Conservation (phyloP, 2,329 filamentous ascomycete species). For the Verticillium tricorpus region DNA sequence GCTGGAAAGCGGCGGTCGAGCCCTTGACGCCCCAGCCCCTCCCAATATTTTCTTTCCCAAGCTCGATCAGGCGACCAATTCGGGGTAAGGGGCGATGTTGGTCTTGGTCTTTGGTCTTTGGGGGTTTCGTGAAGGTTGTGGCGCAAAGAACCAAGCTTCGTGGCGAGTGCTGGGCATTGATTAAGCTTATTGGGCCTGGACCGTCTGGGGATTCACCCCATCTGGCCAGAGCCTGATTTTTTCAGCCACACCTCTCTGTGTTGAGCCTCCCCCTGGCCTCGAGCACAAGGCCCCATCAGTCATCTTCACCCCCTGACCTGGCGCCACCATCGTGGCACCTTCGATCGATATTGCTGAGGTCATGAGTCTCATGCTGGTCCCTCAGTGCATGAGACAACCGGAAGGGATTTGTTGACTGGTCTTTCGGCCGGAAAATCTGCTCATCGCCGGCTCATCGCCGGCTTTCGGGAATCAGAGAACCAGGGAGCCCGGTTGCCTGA, state of each 20-base stretch:
- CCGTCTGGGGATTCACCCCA: not conserved
- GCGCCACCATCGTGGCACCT: not conserved
- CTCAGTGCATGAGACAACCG: not conserved
- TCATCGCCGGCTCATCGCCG: not conserved
- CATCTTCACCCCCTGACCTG: not conserved
- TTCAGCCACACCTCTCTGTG: not conserved
- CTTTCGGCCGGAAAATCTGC: not conserved
- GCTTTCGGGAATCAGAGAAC: not conserved
- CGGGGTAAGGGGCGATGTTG: not conserved
- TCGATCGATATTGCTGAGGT: not conserved
- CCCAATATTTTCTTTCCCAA: too few relatives aligned
- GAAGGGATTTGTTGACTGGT: not conserved
- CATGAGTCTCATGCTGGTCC: not conserved
- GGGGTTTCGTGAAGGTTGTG: not conserved
- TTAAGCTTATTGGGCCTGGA: not conserved
- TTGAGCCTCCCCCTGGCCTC: not conserved
- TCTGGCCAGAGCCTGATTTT: not conserved
- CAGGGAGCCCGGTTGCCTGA: not conserved
- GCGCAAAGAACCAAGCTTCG: not conserved
- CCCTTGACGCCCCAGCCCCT: not conserved
- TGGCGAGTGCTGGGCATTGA: not conserved
- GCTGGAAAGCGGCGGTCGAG: not conserved
- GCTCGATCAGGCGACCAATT: not conserved
- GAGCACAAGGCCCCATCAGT: too few relatives aligned
- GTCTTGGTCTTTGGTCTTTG: not conserved